These are phyloP conservation scores for Triadica sebifera DNA, from an alignment of 345 rosid genomes.

Conservation along the genomic window DNA sequence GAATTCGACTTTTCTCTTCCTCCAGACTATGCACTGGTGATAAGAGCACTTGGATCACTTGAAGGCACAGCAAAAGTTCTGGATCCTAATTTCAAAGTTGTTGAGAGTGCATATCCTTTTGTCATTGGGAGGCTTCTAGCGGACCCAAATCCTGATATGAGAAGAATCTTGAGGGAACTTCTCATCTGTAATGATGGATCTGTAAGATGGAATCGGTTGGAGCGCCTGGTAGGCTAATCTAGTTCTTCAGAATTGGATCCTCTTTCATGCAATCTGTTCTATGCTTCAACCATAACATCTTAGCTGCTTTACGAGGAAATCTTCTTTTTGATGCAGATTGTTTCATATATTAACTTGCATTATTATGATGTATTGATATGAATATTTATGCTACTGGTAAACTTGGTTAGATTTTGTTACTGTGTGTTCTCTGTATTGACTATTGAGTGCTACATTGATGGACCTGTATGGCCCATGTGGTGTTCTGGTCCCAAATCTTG, in stretches of 20 bases:
- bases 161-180: conserved; percentile 81
- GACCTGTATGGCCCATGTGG: neutral
- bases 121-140: conserved; percentile 83
- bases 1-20: conserved; percentile 88
- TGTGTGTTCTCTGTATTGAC: neutral
- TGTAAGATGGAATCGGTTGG: conserved; percentile 90
- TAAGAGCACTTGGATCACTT: conserved; percentile 88
- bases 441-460: neutral
- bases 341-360: neutral
- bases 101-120: conserved; percentile 90
- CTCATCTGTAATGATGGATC: conserved; percentile 81
- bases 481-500: neutral
- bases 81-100: conserved; percentile 85
- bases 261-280: neutral
- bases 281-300: neutral
- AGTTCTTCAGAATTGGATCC: neutral
- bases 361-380: neutral
- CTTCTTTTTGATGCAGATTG: neutral
- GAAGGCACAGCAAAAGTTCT: conserved; percentile 97
- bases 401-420: neutral
- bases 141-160: conserved; percentile 92
- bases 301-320: conserved; percentile 19
- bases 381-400: neutral
- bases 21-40: conserved; percentile 89
- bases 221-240: conserved; percentile 61